Evolutionary conservation across 2,329 filamentous ascomycete species (phyloP).

Genomic region (Ampelomyces quisqualis): DNA sequence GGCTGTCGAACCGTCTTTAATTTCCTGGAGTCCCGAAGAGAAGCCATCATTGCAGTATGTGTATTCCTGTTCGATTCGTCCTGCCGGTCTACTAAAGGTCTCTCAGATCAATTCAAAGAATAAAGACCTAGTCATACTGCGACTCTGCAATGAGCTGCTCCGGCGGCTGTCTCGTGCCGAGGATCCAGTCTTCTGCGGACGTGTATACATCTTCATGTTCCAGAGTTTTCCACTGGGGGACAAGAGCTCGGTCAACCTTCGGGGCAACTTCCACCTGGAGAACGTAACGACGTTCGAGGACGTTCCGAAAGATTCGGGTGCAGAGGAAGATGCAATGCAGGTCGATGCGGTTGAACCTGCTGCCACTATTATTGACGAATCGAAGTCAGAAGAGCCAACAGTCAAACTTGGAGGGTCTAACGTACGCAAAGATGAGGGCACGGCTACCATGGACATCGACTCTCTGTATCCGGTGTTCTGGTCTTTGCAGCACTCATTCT

Average conservation of each 20-base stretch:
- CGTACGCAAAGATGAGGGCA: conserved; percentile 51
- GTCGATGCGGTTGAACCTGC: conserved; percentile 55
- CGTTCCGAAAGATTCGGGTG: conserved; percentile 42
- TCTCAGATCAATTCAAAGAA: conserved; percentile 49
- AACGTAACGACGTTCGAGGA: conserved; percentile 87
- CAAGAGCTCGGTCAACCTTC: conserved; percentile 93
- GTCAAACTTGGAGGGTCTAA: conserved; percentile 49
- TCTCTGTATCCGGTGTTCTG: conserved; percentile 89
- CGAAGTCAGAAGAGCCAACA: conserved; percentile 39
- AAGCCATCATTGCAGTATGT: conserved; percentile 75
- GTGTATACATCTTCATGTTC: conserved; percentile 98
- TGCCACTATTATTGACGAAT: conserved; percentile 31
- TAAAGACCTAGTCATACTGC: conserved; percentile 85
- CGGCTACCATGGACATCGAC: conserved; percentile 61
- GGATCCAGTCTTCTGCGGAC: conserved; percentile 94
- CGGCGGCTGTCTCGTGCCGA: conserved; percentile 90
- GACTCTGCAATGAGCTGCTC: conserved; percentile 93
- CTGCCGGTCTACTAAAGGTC: conserved; percentile 22
- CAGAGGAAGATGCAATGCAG: conserved; percentile 62
- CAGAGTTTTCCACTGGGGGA: conserved; percentile 96
- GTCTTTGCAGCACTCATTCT: conserved; percentile 89
- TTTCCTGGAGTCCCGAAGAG: conserved; percentile 89
- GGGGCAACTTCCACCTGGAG: conserved; percentile 93
- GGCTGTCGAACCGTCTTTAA: conserved; percentile 91
- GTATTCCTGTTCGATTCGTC: no score